A percentile compares a stretch with the other conserved stretches of the same genome.
phyloP scores from a whole-genome alignment of 345 rosid species.

The Barbarea vulgaris region DNA sequence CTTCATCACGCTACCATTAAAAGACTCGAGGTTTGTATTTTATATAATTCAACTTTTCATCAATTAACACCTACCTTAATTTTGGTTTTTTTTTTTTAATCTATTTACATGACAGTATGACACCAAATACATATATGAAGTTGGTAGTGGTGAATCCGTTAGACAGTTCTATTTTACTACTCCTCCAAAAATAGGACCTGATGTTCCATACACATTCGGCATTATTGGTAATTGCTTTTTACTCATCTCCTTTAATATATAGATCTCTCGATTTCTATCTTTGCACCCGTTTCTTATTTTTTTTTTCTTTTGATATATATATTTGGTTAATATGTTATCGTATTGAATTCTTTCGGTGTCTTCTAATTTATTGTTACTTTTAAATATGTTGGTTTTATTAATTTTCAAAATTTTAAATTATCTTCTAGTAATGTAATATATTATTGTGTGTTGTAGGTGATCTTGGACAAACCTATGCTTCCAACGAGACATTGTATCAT shows the following conservation, averaged over 20 bases:
- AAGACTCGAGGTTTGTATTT: conserved; percentile 46
- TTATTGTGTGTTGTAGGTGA: too few species aligned
- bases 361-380: too few species aligned
- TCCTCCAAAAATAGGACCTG: conserved; percentile 67
- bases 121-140: conserved; percentile 58
- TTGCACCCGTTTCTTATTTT: too few species aligned
- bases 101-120: conserved; percentile 39
- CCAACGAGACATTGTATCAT: conserved; percentile 53
- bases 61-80: too few species aligned
- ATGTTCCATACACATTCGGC: conserved; percentile 69
- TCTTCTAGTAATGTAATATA: too few species aligned
- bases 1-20: conserved; percentile 53
- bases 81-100: background rate
- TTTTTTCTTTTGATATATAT: too few species aligned
- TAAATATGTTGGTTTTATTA: too few species aligned
- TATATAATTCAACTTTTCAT: background rate
- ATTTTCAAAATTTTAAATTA: too few species aligned
- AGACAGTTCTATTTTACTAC: conserved; percentile 53
- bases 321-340: too few species aligned
- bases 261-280: too few species aligned
- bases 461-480: conserved; percentile 59
- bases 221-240: conserved; percentile 56
- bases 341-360: too few species aligned
- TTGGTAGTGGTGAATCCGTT: conserved; percentile 46
- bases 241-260: too few species aligned